These are phyloP conservation scores for Parascedosporium putredinis DNA, from an alignment of 2,329 filamentous ascomycete species.

Conservation along the genomic window DNA sequence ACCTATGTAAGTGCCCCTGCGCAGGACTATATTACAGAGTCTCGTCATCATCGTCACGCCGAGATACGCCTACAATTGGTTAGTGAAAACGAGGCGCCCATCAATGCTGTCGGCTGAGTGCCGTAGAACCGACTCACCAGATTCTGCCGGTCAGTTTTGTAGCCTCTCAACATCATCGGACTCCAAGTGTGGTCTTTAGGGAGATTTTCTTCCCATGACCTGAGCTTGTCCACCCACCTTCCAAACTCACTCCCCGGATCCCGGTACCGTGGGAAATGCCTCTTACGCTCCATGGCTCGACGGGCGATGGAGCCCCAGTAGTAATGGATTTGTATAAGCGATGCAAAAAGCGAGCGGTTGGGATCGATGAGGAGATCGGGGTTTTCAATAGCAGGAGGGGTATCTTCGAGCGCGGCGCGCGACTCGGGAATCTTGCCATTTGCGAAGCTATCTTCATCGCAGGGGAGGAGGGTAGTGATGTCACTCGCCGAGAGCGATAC, in stretches of 20 bases:
- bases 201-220: slow-evolving; percentile 37
- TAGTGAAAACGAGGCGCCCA: not conserved
- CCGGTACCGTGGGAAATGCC: slow-evolving; percentile 30
- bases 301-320: slow-evolving; percentile 43
- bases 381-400: slow-evolving; percentile 36
- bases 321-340: slow-evolving; percentile 43
- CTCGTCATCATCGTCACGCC: slow-evolving; percentile 44
- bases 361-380: slow-evolving; percentile 31
- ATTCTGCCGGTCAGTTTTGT: slow-evolving; percentile 38
- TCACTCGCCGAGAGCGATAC: slow-evolving; percentile 40
- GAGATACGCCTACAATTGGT: slow-evolving; percentile 35
- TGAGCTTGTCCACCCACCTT: slow-evolving; percentile 29
- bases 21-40: slow-evolving; percentile 45
- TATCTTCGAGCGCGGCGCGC: slow-evolving; percentile 43
- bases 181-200: slow-evolving; percentile 39
- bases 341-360: slow-evolving; percentile 42
- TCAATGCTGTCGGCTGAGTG: not conserved
- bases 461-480: slow-evolving; percentile 43
- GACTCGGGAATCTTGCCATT: slow-evolving; percentile 33
- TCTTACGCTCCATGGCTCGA: slow-evolving; percentile 33
- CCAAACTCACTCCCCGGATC: slow-evolving; percentile 37
- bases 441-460: slow-evolving; percentile 41
- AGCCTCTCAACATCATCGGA: slow-evolving; percentile 27
- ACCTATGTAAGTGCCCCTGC: slow-evolving; percentile 43
- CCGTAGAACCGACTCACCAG: slow-evolving; percentile 25